Conservation (phyloP, 139 green algal species). For the Micractinium conductrix region DNA sequence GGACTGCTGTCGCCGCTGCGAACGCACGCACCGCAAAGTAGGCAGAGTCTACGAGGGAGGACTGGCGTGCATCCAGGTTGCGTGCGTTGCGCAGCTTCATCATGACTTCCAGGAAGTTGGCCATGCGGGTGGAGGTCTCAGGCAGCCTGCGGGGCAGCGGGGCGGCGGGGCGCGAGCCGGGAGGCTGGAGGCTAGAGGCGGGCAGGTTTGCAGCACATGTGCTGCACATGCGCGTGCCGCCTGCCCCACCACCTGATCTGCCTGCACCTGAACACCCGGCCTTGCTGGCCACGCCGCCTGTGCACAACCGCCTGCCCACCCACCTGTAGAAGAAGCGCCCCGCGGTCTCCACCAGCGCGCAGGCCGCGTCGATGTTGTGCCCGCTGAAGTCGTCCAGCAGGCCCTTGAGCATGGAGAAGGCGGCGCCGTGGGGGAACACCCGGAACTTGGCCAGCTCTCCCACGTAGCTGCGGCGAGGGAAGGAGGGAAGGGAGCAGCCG, state of each 20-base stretch:
- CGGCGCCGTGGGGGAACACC: conserved; percentile 60
- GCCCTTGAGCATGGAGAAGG: conserved; percentile 67
- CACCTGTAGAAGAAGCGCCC: conserved; percentile 81
- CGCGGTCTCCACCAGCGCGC: conserved; percentile 85
- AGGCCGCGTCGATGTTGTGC: conserved; percentile 89
- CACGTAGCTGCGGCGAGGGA: no score
- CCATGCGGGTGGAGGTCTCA: conserved; percentile 77
- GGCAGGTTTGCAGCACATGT: neutral
- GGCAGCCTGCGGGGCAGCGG: conserved; percentile 48
- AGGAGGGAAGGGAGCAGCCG: no score
- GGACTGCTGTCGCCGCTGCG: no score
- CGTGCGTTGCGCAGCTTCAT: conserved; percentile 85
- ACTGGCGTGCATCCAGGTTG: conserved; percentile 86
- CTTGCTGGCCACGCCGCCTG: neutral
- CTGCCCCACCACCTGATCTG: neutral
- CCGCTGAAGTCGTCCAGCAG: conserved; percentile 87
- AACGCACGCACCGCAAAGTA: conserved; percentile 73
- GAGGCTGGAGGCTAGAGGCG: neutral
- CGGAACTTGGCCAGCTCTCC: conserved; percentile 92
- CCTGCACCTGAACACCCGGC: neutral
- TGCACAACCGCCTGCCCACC: neutral
- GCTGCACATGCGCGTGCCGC: neutral
- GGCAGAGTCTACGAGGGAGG: conserved; percentile 84
- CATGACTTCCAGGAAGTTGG: conserved; percentile 91
- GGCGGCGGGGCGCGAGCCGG: neutral